phyloP scores from a whole-genome alignment of 2,329 filamentous ascomycete genomes.

The Capronia coronata region DNA sequence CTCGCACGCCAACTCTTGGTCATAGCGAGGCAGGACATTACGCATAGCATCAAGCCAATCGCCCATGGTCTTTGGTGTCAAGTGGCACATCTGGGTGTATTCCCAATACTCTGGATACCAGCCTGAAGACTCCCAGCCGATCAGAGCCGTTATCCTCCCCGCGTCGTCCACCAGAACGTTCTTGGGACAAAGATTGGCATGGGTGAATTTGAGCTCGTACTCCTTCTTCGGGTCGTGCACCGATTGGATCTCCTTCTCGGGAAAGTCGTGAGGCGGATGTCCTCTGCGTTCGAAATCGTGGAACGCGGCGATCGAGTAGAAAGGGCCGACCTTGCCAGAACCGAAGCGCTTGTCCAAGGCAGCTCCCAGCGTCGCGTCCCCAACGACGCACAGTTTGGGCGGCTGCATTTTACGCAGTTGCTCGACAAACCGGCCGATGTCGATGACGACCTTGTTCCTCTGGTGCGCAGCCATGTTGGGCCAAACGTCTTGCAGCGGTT shows the following conservation, averaged over 20 bases:
- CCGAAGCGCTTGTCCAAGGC: constrained; percentile 28
- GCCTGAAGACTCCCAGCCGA: constrained; percentile 32
- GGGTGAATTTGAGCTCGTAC: constrained; percentile 31
- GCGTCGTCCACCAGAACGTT: constrained; percentile 30
- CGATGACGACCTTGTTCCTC: constrained; percentile 25
- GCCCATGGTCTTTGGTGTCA: constrained; percentile 20
- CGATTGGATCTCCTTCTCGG: constrained; percentile 22
- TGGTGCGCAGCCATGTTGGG: constrained; percentile 23
- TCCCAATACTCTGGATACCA: constrained; percentile 33
- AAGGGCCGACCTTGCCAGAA: constrained; percentile 23
- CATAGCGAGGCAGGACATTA: constrained; percentile 22
- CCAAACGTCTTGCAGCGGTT: constrained; percentile 21
- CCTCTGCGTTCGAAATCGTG: constrained; percentile 27
- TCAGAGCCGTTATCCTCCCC: constrained; percentile 28
- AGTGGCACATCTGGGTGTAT: constrained; percentile 30
- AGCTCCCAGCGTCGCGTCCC: constrained; percentile 27
- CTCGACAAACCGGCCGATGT: constrained; percentile 27
- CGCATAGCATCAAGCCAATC: constrained; percentile 27
- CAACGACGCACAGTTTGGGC: constrained; percentile 27
- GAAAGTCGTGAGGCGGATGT: constrained; percentile 22
- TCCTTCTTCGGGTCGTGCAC: constrained; percentile 22
- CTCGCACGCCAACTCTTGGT: constrained; percentile 25
- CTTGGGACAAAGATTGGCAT: constrained; percentile 29
- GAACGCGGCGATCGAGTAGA: constrained; percentile 26
- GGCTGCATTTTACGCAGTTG: constrained; percentile 28